Base-by-base conservation (phyloP, 2,329 filamentous ascomycete species). In the Epichloe gansuensis region DNA sequence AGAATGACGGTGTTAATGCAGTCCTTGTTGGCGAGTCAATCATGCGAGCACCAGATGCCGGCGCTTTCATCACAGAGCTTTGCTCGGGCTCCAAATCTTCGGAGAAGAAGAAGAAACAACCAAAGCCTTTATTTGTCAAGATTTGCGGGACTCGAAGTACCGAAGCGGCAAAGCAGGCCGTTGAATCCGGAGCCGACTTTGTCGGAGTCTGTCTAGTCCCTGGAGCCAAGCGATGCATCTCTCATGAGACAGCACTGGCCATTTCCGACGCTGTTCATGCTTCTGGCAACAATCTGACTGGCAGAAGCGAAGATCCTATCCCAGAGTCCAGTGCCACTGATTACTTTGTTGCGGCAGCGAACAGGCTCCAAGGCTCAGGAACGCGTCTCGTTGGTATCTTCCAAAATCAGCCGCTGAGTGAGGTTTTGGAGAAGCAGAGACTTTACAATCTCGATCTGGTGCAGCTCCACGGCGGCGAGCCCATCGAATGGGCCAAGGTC, bases 11-110 rank as follows among this genome's bases (percentile, higher is more conserved):
- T 21, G 89, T 98, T 47, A 88, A 90, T 59, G 93, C 91, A 48
- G 85, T 98, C 12, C 78, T 98, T 4, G 91, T 98, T 7, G 93
- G 93, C 15, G 93, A 98, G 68, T 88, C 94, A 49, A 81, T 98
- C 57, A 97, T 98, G 91, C 82, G 89, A 55, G 90, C 93, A 2
- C 77, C 84, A 11, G 81, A 97, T 62, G 89, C 89, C 11, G 78
- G 82, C 23, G 72, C 76, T 23, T 98, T 98, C 70, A 94, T 97
- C 63, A 77, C 80, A 36, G 78, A 90, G 60, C 80, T 98, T 25
- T 87, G 95, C 58, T 84, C 87, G 40, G 76, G 80, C 49, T 65
- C 65, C 13, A 63, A 71, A 5, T 60, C 66, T 6, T 57, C 63
- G 17, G 61, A 58, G 49, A 72, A 62, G 50, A 72, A 62, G 50